These are phyloP conservation scores for Malassezia caprae DNA, from an alignment of 1,284 basidiomycete genomes.

Conservation along the genomic window DNA sequence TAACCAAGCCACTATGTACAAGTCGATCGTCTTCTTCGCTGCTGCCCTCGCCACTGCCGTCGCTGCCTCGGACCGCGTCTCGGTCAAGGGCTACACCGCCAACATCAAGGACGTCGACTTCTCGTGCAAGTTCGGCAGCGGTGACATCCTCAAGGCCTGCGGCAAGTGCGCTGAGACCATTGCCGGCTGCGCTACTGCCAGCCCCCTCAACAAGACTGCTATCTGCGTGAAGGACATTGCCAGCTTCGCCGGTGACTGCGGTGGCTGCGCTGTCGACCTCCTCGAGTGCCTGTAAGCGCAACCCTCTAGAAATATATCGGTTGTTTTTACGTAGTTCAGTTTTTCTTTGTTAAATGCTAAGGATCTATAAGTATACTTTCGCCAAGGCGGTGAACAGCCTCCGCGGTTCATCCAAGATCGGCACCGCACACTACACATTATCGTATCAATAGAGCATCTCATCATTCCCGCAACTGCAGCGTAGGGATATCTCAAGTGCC, in stretches of 20 bases:
- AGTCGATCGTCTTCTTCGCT: constrained; percentile 1
- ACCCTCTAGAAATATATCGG: not conserved
- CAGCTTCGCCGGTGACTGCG: constrained; percentile 2
- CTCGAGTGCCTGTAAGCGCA: constrained; percentile 2
- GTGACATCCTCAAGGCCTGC: constrained; percentile 11
- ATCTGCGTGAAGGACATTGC: not conserved
- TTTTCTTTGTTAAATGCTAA: not conserved
- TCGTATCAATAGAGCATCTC: too few relatives aligned
- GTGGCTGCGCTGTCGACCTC: constrained; percentile 10
- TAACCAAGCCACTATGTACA: not conserved
- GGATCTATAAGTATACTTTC: not conserved
- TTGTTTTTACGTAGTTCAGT: too few relatives aligned
- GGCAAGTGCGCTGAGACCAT: constrained; percentile 8
- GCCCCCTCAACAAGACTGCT: too few relatives aligned
- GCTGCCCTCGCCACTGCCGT: not conserved
- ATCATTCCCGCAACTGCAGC: too few relatives aligned
- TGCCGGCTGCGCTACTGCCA: constrained; percentile 2
- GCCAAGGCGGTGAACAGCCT: too few relatives aligned
- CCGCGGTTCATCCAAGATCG: too few relatives aligned
- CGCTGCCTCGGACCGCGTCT: not conserved
- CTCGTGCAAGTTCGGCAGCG: constrained; percentile 11
- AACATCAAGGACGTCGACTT: not conserved
- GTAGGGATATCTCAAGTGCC: too few relatives aligned
- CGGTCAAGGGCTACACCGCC: constrained; percentile 10
- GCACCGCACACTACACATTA: too few relatives aligned